These are phyloP conservation scores for Colletotrichum zoysiae DNA, from an alignment of 2,329 filamentous ascomycete genomes.

Conservation along the genomic window DNA sequence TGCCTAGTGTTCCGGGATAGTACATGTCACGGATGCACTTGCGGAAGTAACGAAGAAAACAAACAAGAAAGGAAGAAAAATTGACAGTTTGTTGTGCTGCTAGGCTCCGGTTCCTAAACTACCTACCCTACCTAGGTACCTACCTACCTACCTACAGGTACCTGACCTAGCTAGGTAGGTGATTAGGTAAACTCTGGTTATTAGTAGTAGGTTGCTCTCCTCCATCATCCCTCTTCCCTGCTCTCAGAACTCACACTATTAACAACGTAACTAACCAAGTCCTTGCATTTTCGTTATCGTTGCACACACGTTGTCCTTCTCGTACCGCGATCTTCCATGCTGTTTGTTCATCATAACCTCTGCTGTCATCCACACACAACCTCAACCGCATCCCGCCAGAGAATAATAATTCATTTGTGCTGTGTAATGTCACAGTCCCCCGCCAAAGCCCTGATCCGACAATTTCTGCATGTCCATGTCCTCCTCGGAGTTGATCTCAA, in stretches of 20 bases:
- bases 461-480: constrained; percentile 29
- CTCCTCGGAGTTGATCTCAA: constrained; percentile 36
- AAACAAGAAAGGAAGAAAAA: background rate
- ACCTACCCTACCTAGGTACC: background rate
- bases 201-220: too few relatives aligned
- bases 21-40: constrained; percentile 1
- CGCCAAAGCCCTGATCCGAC: constrained; percentile 44
- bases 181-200: too few relatives aligned
- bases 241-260: background rate
- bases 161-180: too few relatives aligned
- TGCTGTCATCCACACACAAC: constrained; percentile 1
- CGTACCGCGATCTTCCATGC: constrained; percentile 31
- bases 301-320: background rate
- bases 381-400: background rate
- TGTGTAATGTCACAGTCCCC: constrained; percentile 44
- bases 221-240: constrained; percentile 28
- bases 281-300: constrained; percentile 20
- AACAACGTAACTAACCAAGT: background rate
- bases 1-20: background rate
- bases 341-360: constrained; percentile 24
- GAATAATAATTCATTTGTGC: background rate
- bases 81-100: constrained; percentile 7
- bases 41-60: background rate
- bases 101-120: constrained; percentile 25
- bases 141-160: too few relatives aligned